Evolutionary conservation across 2,329 filamentous ascomycete genomes (phyloP).

Genomic region (Samsoniella hepiali): DNA sequence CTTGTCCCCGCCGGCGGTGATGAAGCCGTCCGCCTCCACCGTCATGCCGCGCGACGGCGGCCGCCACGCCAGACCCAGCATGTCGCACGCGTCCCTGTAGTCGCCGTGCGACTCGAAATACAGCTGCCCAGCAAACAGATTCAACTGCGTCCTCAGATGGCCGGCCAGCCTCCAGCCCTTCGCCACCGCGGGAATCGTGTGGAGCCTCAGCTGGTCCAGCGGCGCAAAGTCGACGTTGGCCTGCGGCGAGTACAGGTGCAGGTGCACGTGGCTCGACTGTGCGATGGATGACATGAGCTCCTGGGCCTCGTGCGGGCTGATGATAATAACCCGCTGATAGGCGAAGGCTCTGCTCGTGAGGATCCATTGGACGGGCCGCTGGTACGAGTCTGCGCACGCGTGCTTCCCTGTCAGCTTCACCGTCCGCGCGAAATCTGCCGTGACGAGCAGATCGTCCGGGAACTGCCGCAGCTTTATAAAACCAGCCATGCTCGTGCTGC

Average conservation of each 20-base stretch:
- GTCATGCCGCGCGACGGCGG: constrained; percentile 19
- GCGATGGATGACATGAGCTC: constrained; percentile 43
- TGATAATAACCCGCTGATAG: constrained; percentile 51
- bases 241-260: constrained; percentile 46
- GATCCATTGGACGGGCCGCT: constrained; percentile 12
- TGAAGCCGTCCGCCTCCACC: constrained; percentile 33
- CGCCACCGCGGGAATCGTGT: not conserved
- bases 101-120: constrained; percentile 55
- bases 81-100: constrained; percentile 51
- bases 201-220: constrained; percentile 2
- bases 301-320: constrained; percentile 61
- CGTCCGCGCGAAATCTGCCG: not conserved
- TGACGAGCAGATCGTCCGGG: not conserved
- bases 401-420: not conserved
- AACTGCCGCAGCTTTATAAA: not conserved
- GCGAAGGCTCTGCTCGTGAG: not conserved
- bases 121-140: constrained; percentile 66
- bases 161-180: not conserved
- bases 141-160: constrained; percentile 38
- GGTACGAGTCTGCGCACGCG: not conserved
- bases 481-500: not conserved
- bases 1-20: constrained; percentile 18
- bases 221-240: not conserved
- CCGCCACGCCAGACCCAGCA: constrained; percentile 46
- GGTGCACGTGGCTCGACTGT: constrained; percentile 29